Percentiles rank a stretch among this genome's conserved stretches.
These are phyloP conservation scores for Ceratocystis huliohia DNA, from an alignment of 2,329 filamentous ascomycete genomes.

Conservation along the genomic window DNA sequence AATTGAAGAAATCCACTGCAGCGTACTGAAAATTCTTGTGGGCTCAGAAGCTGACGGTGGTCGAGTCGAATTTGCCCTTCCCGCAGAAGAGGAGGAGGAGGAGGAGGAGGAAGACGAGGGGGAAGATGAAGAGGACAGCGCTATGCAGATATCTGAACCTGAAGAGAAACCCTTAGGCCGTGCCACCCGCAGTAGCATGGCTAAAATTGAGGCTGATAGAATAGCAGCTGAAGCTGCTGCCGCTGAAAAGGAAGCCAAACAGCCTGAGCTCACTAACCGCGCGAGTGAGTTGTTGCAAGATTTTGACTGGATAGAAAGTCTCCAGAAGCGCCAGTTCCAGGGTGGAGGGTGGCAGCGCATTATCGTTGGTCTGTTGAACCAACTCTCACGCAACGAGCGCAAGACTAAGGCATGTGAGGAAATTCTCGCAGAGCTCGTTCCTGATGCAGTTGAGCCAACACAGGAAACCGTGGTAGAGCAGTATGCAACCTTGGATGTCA, in stretches of 20 bases:
- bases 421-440: conserved; percentile 68
- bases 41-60: conserved; percentile 62
- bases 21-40: conserved; percentile 76
- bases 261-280: conserved; percentile 44
- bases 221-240: conserved; percentile 48
- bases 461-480: conserved; percentile 58
- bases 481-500: conserved; percentile 69
- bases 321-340: conserved; percentile 71
- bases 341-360: conserved; percentile 88
- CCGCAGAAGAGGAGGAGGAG: conserved; percentile 53
- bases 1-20: conserved; percentile 82
- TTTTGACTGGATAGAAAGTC: conserved; percentile 74
- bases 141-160: conserved; percentile 52
- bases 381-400: conserved; percentile 63
- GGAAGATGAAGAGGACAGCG: conserved; percentile 43
- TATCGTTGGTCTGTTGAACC: conserved; percentile 72
- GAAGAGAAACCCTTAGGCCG: conserved; percentile 54
- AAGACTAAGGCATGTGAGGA: conserved; percentile 62
- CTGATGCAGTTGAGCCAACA: conserved; percentile 60
- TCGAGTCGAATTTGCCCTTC: conserved; percentile 64
- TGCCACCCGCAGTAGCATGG: conserved; percentile 73
- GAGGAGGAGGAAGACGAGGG: conserved; percentile 48
- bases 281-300: conserved; percentile 62
- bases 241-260: conserved; percentile 37
- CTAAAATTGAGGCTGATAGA: conserved; percentile 64